phyloP scores from a whole-genome alignment of 495 filamentous ascomycete genomes.

The Melanomma pulvis-pyrius region DNA sequence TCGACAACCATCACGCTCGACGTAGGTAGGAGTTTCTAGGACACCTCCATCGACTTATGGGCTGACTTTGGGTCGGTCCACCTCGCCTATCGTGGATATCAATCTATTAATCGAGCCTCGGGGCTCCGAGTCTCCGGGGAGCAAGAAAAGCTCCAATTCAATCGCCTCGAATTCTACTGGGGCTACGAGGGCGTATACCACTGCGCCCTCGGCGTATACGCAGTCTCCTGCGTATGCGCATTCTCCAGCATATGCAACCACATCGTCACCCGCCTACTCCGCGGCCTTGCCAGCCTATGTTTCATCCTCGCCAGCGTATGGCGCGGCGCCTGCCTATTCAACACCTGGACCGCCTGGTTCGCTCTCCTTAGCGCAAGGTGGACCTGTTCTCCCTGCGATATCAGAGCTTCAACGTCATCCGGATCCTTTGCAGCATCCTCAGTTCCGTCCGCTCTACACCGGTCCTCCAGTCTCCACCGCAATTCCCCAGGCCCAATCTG shows the following conservation, averaged over 20 bases:
- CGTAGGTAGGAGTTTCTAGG: slow-evolving; percentile 5
- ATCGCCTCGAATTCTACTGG: slow-evolving; percentile 35
- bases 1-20: not conserved
- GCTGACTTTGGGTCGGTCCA: slow-evolving; percentile 38
- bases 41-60: slow-evolving; percentile 32
- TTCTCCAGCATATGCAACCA: slow-evolving; percentile 20
- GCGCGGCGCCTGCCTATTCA: slow-evolving; percentile 23
- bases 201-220: slow-evolving; percentile 36
- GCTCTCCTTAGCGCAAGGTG: slow-evolving; percentile 27
- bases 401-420: slow-evolving; percentile 35
- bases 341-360: slow-evolving; percentile 14
- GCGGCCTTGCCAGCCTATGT: slow-evolving; percentile 35
- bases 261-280: slow-evolving; percentile 25
- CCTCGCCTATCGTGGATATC: slow-evolving; percentile 84
- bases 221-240: slow-evolving; percentile 32
- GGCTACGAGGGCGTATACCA: slow-evolving; percentile 33
- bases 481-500: slow-evolving; percentile 14
- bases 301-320: slow-evolving; percentile 31
- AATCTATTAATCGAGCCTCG: slow-evolving; percentile 74
- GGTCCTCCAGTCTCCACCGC: slow-evolving; percentile 21
- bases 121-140: slow-evolving; percentile 73
- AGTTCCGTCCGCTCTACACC: slow-evolving; percentile 37
- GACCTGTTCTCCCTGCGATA: slow-evolving; percentile 33
- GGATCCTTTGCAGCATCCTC: slow-evolving; percentile 31
- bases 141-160: slow-evolving; percentile 43